Conservation (phyloP, 306 rosid species). For the Rosa lucieae region DNA sequence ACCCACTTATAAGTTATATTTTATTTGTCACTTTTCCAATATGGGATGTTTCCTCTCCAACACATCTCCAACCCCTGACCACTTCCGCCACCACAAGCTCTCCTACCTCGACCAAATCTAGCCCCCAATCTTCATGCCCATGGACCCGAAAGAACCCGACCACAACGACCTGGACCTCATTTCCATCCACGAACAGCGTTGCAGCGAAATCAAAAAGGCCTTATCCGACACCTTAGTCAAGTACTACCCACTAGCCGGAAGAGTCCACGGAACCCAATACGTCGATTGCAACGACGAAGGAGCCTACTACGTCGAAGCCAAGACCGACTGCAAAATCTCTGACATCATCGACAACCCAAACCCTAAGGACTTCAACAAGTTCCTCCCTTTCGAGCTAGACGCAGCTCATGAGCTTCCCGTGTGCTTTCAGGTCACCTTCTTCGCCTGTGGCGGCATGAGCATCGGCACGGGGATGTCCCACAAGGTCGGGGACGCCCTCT, state of each 20-base stretch:
- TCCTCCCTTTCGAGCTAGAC: conserved; percentile 13
- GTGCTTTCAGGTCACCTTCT: conserved; percentile 12
- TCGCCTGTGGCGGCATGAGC: conserved; percentile 17
- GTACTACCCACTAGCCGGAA: conserved; percentile 31
- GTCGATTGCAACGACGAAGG: conserved; percentile 32
- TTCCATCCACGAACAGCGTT: neutral
- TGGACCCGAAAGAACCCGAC: conserved; percentile 6
- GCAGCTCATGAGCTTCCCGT: conserved; percentile 9
- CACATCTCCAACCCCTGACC: conserved; percentile 35
- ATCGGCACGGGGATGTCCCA: conserved; percentile 16
- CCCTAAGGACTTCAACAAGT: conserved; percentile 23
- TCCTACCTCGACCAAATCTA: conserved; percentile 46
- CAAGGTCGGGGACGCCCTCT: conserved; percentile 12
- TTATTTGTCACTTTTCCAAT: too few relatives aligned
- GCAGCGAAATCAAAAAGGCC: conserved; percentile 19
- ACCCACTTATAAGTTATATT: too few relatives aligned
- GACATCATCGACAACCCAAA: conserved; percentile 10
- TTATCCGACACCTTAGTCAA: conserved; percentile 23
- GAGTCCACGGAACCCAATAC: conserved; percentile 7
- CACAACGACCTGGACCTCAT: neutral
- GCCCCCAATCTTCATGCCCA: conserved; percentile 37
- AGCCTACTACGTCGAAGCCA: conserved; percentile 20
- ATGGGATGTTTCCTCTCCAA: too few relatives aligned
- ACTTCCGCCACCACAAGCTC: conserved; percentile 31
- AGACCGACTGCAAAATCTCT: neutral